Conservation (phyloP, 306 rosid genomes). For the Prosopis cineraria region DNA sequence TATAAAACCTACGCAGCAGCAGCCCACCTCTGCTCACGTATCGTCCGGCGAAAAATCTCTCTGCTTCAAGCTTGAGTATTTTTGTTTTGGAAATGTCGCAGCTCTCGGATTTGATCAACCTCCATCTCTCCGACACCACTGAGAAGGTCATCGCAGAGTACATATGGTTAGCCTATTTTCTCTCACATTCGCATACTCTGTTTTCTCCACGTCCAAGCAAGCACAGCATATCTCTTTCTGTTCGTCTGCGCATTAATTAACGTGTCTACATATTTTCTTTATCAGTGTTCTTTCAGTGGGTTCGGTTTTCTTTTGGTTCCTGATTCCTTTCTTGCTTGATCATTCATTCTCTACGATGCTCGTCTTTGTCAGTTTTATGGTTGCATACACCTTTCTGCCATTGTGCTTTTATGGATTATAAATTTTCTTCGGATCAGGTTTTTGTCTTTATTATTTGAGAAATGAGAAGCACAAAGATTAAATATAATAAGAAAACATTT, state of each 20-base stretch:
- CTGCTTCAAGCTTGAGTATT: neutral
- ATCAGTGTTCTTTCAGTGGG: neutral
- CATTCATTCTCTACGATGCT: neutral
- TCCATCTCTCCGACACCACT: constrained; percentile 52
- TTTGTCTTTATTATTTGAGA: neutral
- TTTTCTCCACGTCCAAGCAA: neutral
- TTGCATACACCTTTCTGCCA: neutral
- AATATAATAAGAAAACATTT: neutral
- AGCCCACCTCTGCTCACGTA: neutral
- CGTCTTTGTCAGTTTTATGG: neutral
- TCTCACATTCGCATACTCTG: neutral
- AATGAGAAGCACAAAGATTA: neutral
- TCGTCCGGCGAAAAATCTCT: neutral
- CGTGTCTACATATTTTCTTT: neutral
- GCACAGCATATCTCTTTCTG: neutral
- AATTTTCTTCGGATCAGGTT: neutral
- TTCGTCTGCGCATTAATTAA: constrained; percentile 6
- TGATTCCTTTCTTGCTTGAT: neutral
- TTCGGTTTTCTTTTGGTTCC: constrained; percentile 9
- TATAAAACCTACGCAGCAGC: constrained; percentile 35
- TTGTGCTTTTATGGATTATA: neutral
- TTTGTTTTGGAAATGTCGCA: constrained; percentile 41
- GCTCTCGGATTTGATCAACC: constrained; percentile 67
- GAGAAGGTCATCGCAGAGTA: constrained; percentile 70
- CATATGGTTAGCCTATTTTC: constrained; percentile 50